These are phyloP conservation scores for Blastobotrys indianensis DNA, from an alignment of 1,139 yeast species.

Conservation along the genomic window DNA sequence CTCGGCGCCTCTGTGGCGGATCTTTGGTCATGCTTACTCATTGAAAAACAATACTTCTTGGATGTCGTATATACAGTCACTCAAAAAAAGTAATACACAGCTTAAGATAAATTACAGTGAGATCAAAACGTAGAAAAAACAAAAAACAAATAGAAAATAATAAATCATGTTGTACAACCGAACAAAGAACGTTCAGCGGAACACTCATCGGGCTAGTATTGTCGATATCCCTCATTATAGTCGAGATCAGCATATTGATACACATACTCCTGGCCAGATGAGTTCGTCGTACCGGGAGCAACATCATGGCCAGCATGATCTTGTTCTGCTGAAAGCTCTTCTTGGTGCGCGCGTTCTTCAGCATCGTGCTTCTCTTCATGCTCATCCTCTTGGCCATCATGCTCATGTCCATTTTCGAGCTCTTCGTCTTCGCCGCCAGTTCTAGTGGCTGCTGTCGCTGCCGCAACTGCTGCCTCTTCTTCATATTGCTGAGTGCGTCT, in stretches of 20 bases:
- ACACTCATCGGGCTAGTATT: constrained; percentile 15
- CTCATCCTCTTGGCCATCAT: no score
- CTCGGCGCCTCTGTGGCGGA: no score
- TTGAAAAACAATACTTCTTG: no score
- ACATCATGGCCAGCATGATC: neutral
- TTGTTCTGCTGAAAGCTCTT: neutral
- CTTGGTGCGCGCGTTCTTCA: no score
- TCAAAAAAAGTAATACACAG: no score
- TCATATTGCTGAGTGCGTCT: constrained; percentile 3
- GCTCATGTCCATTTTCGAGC: no score
- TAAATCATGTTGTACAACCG: neutral
- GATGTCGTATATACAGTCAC: no score
- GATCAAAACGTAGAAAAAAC: neutral
- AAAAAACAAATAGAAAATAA: neutral
- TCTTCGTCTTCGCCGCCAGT: neutral
- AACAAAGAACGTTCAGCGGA: neutral
- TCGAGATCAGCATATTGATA: constrained; percentile 21
- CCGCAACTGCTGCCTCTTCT: neutral
- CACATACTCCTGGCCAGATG: constrained; percentile 3
- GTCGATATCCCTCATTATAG: constrained; percentile 23
- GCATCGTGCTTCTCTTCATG: no score
- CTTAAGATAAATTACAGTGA: neutral
- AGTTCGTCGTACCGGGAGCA: neutral
- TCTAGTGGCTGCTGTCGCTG: constrained; percentile 10
- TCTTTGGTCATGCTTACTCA: no score